phyloP scores from a whole-genome alignment of 2,329 filamentous ascomycete genomes.

The Pseudopyricularia javanii region DNA sequence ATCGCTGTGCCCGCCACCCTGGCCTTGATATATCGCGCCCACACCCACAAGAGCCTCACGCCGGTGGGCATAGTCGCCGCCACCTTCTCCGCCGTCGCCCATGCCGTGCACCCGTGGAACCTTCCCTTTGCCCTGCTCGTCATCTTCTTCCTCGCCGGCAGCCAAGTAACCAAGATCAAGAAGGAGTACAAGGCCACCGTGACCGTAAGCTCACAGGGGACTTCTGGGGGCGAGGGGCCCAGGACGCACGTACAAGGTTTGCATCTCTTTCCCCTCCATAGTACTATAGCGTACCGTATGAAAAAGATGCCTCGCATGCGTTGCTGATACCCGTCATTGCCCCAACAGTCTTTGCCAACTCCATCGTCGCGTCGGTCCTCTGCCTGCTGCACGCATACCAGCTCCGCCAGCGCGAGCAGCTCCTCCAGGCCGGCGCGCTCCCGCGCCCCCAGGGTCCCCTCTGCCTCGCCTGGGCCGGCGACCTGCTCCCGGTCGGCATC shows the following conservation, averaged over 20 bases:
- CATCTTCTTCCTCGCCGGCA: constrained; percentile 81
- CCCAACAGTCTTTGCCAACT: constrained; percentile 68
- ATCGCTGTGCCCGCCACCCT: constrained; percentile 46
- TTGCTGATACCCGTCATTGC: not conserved
- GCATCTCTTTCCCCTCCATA: not conserved
- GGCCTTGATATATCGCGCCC: constrained; percentile 53
- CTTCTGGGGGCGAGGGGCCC: constrained; percentile 65
- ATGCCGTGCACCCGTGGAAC: constrained; percentile 88
- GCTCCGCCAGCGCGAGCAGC: constrained; percentile 29
- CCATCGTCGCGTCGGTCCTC: constrained; percentile 59
- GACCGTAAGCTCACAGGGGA: constrained; percentile 65
- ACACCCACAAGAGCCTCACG: constrained; percentile 66
- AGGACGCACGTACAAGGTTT: constrained; percentile 70
- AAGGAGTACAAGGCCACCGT: constrained; percentile 72
- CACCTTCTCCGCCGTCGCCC: constrained; percentile 59
- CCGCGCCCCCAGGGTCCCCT: constrained; percentile 24
- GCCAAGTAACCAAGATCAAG: constrained; percentile 59
- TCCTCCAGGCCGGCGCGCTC: constrained; percentile 18
- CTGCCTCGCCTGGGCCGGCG: constrained; percentile 50
- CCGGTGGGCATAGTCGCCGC: constrained; percentile 62
- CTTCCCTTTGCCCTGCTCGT: constrained; percentile 76
- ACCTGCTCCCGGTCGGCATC: constrained; percentile 51
- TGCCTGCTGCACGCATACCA: constrained; percentile 48
- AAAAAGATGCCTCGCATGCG: not conserved
- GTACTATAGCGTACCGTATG: not conserved